Evolutionary conservation across 2,329 filamentous ascomycete genomes (phyloP), one percentile per base, ranked within the genome.

Genomic region (Xylaria sp.): DNA sequence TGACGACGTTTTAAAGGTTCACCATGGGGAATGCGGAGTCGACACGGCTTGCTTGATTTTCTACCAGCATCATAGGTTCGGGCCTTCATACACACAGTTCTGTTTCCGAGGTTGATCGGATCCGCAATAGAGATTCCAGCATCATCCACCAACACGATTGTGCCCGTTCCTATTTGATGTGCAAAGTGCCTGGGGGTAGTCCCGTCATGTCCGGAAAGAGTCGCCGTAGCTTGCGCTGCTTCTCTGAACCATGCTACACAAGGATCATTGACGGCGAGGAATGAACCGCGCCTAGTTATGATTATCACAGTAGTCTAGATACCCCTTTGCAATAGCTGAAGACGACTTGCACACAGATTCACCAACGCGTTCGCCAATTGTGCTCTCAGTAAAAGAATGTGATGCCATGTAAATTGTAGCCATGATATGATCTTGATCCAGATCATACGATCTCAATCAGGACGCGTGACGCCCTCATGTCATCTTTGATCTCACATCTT

Each of bases 11-110:
- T 47, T 63, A 61, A 68, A 62, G 68, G 67, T 65, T 65, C 60
- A 66, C 69, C 69, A 73, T 69, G 65, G 71, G 71, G 68, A 69
- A 71, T 68, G 67, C 68, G 71, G 71, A 72, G 71, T 73, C 71
- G 59, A 72, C 52, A 72, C 61, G 70, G 70, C 68, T 72, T 70
- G 70, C 70, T 72, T 73, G 70, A 66, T 72, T 73, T 72, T 66
- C 61, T 68, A 70, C 69, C 65, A 69, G 70, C 71, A 72, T 71
- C 69, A 69, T 68, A 69, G 70, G 70, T 68, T 70, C 66, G 65
- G 70, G 66, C 69, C 68, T 71, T 71, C 66, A 69, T 70, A 71
- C 65, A 69, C 66, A 68, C 57, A 65, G 51, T 46, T 65, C 53
- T 42, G 37, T 42, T 63, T 66, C 65, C 62, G 66, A 69, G 69